phyloP scores from a whole-genome alignment of 805 yeast species.

The Lipomyces anomalus region DNA sequence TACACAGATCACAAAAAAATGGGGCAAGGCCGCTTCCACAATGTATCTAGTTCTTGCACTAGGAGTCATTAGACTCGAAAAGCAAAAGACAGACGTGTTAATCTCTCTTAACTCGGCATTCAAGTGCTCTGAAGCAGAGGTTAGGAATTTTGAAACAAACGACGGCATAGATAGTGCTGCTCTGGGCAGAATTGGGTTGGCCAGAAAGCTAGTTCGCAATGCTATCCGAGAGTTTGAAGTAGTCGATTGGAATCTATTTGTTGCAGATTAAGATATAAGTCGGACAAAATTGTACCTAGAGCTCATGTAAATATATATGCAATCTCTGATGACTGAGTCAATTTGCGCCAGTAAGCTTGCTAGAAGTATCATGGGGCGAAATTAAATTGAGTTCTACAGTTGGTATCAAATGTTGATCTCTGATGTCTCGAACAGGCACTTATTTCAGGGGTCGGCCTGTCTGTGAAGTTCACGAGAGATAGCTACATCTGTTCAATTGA shows the following conservation, averaged over 20 bases:
- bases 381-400: no score
- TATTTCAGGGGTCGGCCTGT: no score
- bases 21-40: slow-evolving; percentile 29
- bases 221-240: slow-evolving; percentile 5
- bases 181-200: slow-evolving; percentile 3
- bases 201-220: slow-evolving; percentile 2
- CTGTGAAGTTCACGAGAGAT: no score
- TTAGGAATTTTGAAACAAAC: slow-evolving; percentile 1
- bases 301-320: no score
- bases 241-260: slow-evolving; percentile 15
- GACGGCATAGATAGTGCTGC: slow-evolving; percentile 3
- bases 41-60: slow-evolving; percentile 43
- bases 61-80: slow-evolving; percentile 49
- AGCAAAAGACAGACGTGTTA: slow-evolving; percentile 53
- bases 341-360: no score
- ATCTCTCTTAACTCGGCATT: slow-evolving; percentile 58
- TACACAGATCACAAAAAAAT: slow-evolving; percentile 16
- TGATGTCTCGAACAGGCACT: no score
- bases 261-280: no score
- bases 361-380: no score
- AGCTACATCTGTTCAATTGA: no score
- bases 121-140: slow-evolving; percentile 1
- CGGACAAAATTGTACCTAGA: no score
- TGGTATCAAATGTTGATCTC: no score
- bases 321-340: no score